phyloP scores from a whole-genome alignment of 2,329 filamentous ascomycete genomes.

The Cercospora beticola region DNA sequence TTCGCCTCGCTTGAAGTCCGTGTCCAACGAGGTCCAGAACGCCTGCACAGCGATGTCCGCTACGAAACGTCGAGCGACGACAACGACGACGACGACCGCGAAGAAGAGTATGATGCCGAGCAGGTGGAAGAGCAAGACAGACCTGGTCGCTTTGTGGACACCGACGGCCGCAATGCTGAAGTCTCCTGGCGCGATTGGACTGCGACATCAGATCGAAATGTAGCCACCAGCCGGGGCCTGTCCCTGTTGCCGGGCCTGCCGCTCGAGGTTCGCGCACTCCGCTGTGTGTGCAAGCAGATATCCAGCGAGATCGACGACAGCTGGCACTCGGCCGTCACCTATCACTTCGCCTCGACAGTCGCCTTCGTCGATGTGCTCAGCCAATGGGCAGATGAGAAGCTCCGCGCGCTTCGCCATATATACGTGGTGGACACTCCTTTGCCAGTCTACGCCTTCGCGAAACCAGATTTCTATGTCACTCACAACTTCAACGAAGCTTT shows the following conservation, averaged over 20 bases:
- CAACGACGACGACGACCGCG: not conserved
- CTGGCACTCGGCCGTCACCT: conserved; percentile 14
- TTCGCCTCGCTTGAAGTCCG: not conserved
- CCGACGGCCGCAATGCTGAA: not conserved
- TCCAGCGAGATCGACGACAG: conserved; percentile 3
- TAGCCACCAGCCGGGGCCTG: not conserved
- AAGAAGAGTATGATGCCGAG: not conserved
- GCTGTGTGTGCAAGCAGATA: conserved; percentile 7
- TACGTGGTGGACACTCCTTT: conserved; percentile 9
- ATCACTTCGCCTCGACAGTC: conserved; percentile 12
- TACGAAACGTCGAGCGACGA: not conserved
- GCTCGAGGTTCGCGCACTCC: not conserved
- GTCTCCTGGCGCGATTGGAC: not conserved
- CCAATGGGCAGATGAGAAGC: conserved; percentile 10
- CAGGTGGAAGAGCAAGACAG: not conserved
- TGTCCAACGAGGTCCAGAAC: not conserved
- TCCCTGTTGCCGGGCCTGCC: conserved; percentile 1
- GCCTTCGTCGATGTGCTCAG: conserved; percentile 14
- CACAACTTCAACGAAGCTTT: conserved; percentile 6
- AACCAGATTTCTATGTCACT: not conserved
- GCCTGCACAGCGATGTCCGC: not conserved
- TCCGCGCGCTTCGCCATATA: not conserved
- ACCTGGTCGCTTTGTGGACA: not conserved
- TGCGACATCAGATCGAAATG: not conserved
- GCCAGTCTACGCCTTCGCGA: not conserved